These are phyloP conservation scores for Trichoderma hamatum DNA, from an alignment of 2,329 filamentous ascomycete species.

Conservation along the genomic window DNA sequence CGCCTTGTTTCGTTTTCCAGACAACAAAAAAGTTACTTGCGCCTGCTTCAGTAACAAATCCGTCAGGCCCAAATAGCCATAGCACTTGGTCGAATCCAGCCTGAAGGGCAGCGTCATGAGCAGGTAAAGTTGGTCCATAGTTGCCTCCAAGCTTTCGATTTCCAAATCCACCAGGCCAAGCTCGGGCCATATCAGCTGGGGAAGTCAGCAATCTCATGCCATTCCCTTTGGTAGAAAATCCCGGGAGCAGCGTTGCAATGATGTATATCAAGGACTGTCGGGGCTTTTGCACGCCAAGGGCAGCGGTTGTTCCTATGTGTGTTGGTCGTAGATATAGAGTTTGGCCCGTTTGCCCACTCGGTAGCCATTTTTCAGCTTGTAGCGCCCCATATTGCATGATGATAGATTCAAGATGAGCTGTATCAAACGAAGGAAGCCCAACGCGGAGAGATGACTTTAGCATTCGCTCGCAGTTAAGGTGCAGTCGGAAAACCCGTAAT, in stretches of 20 bases:
- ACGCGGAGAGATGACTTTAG: constrained; percentile 64
- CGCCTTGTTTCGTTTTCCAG: constrained; percentile 59
- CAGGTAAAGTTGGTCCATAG: constrained; percentile 83
- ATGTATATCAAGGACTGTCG: constrained; percentile 85
- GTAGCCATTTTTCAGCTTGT: constrained; percentile 79
- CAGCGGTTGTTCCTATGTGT: constrained; percentile 78
- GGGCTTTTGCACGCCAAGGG: constrained; percentile 79
- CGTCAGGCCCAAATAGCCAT: constrained; percentile 81
- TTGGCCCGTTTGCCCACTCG: constrained; percentile 64
- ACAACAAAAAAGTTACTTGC: constrained; percentile 91
- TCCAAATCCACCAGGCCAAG: constrained; percentile 92
- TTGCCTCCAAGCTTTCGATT: constrained; percentile 92
- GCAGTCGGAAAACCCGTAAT: constrained; percentile 74
- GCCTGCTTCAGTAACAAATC: constrained; percentile 84
- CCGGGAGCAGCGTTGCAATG: constrained; percentile 62
- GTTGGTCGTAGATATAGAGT: constrained; percentile 87
- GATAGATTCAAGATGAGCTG: constrained; percentile 71
- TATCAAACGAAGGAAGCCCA: constrained; percentile 72
- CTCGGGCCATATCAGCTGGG: constrained; percentile 78
- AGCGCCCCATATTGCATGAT: constrained; percentile 70
- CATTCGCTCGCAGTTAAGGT: constrained; percentile 70
- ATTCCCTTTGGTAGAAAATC: constrained; percentile 53
- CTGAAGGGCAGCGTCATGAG: constrained; percentile 72
- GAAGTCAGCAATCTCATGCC: constrained; percentile 77
- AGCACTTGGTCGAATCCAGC: constrained; percentile 84